Percentiles rank a stretch among this genome's conserved stretches.
Evolutionary conservation across 805 yeast species (phyloP).

Genomic region (Isabelozyma pseudorhagii): DNA sequence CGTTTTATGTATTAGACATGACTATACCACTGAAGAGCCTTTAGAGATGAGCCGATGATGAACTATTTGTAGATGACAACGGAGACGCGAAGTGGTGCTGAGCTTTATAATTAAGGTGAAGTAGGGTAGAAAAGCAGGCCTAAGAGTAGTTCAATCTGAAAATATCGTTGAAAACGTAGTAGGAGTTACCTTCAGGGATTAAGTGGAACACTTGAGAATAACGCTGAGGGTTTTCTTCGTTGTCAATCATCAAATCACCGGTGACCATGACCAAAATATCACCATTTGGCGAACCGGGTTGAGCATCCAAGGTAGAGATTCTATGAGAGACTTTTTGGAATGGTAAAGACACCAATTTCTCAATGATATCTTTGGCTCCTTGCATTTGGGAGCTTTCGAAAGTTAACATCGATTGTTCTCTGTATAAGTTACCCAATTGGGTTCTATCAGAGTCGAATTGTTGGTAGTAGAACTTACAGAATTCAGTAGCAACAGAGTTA

Average conservation of each 20-base stretch:
- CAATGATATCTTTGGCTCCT: slow-evolving; percentile 91
- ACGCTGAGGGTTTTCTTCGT: slow-evolving; percentile 92
- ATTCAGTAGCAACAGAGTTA: slow-evolving; percentile 61
- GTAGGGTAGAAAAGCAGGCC: background rate
- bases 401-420: slow-evolving; percentile 96
- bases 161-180: slow-evolving; percentile 93
- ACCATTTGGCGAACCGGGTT: slow-evolving; percentile 90
- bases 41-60: background rate
- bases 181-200: slow-evolving; percentile 86
- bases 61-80: background rate
- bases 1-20: background rate
- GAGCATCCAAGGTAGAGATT: slow-evolving; percentile 94
- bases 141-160: slow-evolving; percentile 90
- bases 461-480: slow-evolving; percentile 91
- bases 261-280: slow-evolving; percentile 97
- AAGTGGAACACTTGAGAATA: slow-evolving; percentile 97
- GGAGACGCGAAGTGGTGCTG: background rate
- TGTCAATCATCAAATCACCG: slow-evolving; percentile 90
- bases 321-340: slow-evolving; percentile 92
- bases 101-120: background rate
- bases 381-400: slow-evolving; percentile 93
- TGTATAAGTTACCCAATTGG: slow-evolving; percentile 88
- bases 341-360: slow-evolving; percentile 84
- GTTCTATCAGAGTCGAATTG: slow-evolving; percentile 92
- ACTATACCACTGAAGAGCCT: background rate